A percentile compares a stretch with the other conserved stretches of the same genome.
These are phyloP conservation scores for Saxophila tyrrhenica DNA, from an alignment of 495 filamentous ascomycete genomes.

Conservation along the genomic window DNA sequence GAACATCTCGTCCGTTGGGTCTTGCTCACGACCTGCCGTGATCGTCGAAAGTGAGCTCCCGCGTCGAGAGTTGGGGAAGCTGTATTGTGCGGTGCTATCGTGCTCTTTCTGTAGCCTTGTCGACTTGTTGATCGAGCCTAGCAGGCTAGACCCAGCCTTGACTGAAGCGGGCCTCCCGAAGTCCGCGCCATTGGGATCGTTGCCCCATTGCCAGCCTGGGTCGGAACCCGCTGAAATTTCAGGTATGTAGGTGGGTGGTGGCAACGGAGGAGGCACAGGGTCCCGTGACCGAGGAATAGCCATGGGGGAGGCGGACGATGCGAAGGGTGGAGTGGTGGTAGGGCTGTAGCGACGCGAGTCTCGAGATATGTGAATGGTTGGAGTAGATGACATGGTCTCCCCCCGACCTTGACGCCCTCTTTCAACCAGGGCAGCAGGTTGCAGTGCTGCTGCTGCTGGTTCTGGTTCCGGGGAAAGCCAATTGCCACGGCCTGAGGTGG, in stretches of 20 bases:
- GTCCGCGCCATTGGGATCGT: conserved; percentile 23
- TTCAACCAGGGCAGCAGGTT: background rate
- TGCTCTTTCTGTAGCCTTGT: conserved; percentile 35
- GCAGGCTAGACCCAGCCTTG: conserved; percentile 44
- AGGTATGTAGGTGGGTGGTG: conserved; percentile 46
- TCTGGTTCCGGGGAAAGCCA: conserved; percentile 1
- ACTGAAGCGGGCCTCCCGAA: conserved; percentile 22
- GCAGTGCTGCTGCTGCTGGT: background rate
- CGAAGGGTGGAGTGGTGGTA: background rate
- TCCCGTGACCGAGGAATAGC: conserved; percentile 43
- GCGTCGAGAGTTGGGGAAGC: conserved; percentile 18
- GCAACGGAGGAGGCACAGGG: conserved; percentile 49
- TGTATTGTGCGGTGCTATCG: conserved; percentile 20
- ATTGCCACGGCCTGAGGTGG: conserved; percentile 3
- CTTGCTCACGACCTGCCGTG: conserved; percentile 14
- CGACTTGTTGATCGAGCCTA: conserved; percentile 29
- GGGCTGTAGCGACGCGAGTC: conserved; percentile 10
- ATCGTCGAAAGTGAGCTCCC: conserved; percentile 30
- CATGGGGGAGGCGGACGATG: conserved; percentile 34
- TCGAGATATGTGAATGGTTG: conserved; percentile 16
- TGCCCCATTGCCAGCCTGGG: conserved; percentile 50
- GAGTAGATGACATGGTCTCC: conserved; percentile 14
- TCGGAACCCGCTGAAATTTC: conserved; percentile 46
- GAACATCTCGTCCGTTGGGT: conserved; percentile 19
- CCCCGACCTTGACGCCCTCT: background rate